Evolutionary conservation across 345 rosid species (phyloP).

Genomic region (Eucalyptus curtisii): DNA sequence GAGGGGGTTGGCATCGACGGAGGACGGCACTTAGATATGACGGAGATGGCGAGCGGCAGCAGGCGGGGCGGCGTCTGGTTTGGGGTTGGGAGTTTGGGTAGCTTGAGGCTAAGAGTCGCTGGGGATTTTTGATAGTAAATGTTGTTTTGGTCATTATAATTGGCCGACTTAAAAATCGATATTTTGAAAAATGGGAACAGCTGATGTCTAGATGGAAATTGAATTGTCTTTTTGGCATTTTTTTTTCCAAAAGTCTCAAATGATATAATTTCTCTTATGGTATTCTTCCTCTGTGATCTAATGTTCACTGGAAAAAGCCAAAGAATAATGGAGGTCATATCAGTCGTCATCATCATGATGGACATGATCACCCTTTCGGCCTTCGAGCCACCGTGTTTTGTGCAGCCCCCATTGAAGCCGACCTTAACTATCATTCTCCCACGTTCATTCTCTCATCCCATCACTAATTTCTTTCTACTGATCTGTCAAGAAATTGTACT

Average conservation of each 20-base stretch:
- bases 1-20: background rate
- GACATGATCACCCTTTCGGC: background rate
- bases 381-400: conserved; percentile 15
- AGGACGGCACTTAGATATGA: background rate
- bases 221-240: background rate
- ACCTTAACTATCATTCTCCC: conserved; percentile 5
- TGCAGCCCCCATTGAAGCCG: conserved; percentile 13
- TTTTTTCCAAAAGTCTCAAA: background rate
- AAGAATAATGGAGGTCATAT: background rate
- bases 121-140: background rate
- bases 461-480: background rate
- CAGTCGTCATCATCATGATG: background rate
- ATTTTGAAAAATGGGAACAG: background rate
- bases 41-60: background rate
- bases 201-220: background rate
- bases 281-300: background rate
- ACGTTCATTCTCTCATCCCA: background rate
- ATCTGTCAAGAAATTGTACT: background rate
- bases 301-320: background rate
- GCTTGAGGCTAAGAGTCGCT: background rate
- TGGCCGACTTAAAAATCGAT: background rate
- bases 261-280: background rate
- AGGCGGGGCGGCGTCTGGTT: background rate
- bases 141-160: background rate
- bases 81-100: background rate